phyloP scores from a whole-genome alignment of 1,284 basidiomycete species.

The Microstroma glucosiphilum region DNA sequence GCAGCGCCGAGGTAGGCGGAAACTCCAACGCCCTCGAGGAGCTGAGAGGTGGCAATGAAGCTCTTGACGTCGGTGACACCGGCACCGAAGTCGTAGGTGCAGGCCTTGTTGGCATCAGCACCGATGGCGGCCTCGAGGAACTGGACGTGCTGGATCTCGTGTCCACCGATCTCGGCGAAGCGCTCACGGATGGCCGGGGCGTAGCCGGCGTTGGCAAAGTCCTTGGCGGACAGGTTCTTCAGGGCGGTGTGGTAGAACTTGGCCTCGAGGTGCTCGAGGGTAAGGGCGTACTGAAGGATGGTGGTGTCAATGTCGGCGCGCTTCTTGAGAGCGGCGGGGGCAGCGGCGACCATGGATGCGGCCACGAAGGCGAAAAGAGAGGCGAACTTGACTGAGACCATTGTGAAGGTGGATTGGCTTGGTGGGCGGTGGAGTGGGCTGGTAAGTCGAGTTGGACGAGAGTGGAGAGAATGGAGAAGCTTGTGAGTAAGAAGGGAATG shows the following conservation, averaged over 20 bases:
- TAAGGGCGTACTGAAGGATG: slow-evolving; percentile 62
- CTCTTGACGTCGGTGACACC: slow-evolving; percentile 45
- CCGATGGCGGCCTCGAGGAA: slow-evolving; percentile 59
- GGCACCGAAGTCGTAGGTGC: slow-evolving; percentile 60
- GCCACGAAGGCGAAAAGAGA: slow-evolving; percentile 8
- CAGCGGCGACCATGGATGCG: slow-evolving; percentile 6
- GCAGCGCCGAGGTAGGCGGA: slow-evolving; percentile 61
- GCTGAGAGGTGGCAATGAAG: slow-evolving; percentile 58
- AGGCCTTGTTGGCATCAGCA: slow-evolving; percentile 56
- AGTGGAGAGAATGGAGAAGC: no score
- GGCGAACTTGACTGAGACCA: slow-evolving; percentile 6
- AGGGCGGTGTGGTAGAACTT: slow-evolving; percentile 57
- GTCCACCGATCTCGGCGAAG: slow-evolving; percentile 37
- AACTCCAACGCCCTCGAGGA: slow-evolving; percentile 61
- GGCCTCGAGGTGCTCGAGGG: slow-evolving; percentile 65
- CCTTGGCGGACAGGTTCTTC: slow-evolving; percentile 48
- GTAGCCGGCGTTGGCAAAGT: slow-evolving; percentile 59
- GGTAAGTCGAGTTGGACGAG: no score
- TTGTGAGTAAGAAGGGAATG: no score
- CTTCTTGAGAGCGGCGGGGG: slow-evolving; percentile 13
- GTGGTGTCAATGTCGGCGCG: slow-evolving; percentile 48
- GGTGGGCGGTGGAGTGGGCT: no score
- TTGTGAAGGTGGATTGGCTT: neutral
- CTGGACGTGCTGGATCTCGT: slow-evolving; percentile 60
- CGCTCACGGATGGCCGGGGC: slow-evolving; percentile 56